Base-by-base conservation (phyloP, 306 rosid genomes). In the Mimosa pudica region DNA sequence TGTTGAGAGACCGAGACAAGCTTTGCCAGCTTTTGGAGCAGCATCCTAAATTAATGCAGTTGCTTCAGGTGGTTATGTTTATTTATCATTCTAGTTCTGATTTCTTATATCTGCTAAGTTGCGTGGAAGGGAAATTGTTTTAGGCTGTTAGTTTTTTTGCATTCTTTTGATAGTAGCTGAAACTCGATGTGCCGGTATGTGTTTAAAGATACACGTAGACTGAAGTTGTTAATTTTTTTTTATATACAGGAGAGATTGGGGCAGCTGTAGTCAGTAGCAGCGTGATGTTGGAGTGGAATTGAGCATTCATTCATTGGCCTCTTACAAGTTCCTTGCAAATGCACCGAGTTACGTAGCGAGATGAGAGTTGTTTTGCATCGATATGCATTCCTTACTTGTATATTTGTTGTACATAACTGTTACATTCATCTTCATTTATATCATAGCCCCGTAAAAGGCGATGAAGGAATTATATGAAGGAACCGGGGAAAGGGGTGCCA, bases 11-110 rank as follows among this genome's bases (percentile, higher is more conserved):
- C 83, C 88, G 94, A 32, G 98, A 91, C 74, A 93, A 95, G 78
- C 97, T 95, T 75, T 93, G 99, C 85, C 96, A 93, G 87, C 96
- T 95, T 73, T 88, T 95, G 92, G 99, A 95, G 93, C 97, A 95
- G 90, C 94, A 95, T 87, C 99, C 98, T 10, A 95, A 93, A 82
- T 86, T 95, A 84, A 90, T 93, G 99, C 97, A 93, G 93, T 86
- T 95, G 99, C 98, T 95, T 85, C 96, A 95, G 99, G 99, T 95
- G 67, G 73, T 81, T 66, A 8, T 75, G 42, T 74, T 73, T 75
- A 78, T 79, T 79, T 81, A 2, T 79, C 4, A n/a, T 18, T 57
- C 12, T 55, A 18, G 63, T 8, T 57, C 8, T 12, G 33, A 62
- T 62, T 62, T 62, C n/a, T 62, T 11, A 12, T 12, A 32, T 62